Conservation (phyloP, 306 rosid species). For the Mimosa bimucronata region DNA sequence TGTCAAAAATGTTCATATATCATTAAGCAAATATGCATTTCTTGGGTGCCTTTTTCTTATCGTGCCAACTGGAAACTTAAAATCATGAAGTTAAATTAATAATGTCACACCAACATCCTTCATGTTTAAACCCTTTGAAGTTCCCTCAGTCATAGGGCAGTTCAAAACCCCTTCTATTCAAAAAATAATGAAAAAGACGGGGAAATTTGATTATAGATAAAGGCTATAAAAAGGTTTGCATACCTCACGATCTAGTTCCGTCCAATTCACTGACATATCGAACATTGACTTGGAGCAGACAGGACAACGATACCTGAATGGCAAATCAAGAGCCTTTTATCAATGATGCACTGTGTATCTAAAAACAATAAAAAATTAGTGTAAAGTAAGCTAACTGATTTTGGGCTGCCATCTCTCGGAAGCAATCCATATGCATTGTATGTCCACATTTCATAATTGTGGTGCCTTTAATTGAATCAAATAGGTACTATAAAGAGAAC, state of each 20-base stretch:
- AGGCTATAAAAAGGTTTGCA: constrained; percentile 21
- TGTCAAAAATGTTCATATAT: neutral
- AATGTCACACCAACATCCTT: constrained; percentile 2
- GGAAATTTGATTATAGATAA: neutral
- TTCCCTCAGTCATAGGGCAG: neutral
- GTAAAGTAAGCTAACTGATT: constrained; percentile 50
- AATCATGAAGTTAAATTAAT: neutral
- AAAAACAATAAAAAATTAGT: neutral
- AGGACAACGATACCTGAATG: constrained; percentile 71
- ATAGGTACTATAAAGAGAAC: constrained; percentile 58
- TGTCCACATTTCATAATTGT: constrained; percentile 70
- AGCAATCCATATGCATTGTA: constrained; percentile 75
- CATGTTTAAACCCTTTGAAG: neutral
- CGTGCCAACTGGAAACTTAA: neutral
- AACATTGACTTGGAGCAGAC: constrained; percentile 63
- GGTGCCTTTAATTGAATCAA: constrained; percentile 66
- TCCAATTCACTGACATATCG: constrained; percentile 57
- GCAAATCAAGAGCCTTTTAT: constrained; percentile 32
- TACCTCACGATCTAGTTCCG: constrained; percentile 57
- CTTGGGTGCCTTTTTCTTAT: neutral
- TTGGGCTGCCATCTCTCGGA: constrained; percentile 47
- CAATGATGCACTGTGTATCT: constrained; percentile 1
- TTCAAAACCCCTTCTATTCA: constrained; percentile 1
- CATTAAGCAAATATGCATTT: neutral
- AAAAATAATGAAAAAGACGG: neutral